Evolutionary conservation across 2,329 filamentous ascomycete genomes (phyloP).

Genomic region (Daldinia eschscholtzii): DNA sequence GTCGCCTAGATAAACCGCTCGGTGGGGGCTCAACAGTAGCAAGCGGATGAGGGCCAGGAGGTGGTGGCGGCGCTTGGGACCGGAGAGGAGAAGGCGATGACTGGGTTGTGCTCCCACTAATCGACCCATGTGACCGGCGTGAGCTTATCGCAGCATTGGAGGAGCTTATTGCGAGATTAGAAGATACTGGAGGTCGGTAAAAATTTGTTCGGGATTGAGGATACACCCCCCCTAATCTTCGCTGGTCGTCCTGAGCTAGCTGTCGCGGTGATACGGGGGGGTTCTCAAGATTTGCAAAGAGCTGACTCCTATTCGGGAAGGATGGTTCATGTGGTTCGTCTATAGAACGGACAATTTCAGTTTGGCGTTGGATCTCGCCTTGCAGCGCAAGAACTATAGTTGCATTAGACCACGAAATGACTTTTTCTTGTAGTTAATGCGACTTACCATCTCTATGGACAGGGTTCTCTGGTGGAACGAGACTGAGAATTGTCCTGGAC

Average conservation of each 20-base stretch:
- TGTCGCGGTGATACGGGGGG: conserved; percentile 90
- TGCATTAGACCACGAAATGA: conserved; percentile 48
- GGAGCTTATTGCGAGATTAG: conserved; percentile 83
- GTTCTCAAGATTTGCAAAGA: conserved; percentile 76
- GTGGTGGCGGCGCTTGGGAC: conserved; percentile 73
- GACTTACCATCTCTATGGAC: conserved; percentile 85
- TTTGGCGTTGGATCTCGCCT: conserved; percentile 71
- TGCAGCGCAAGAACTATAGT: conserved; percentile 68
- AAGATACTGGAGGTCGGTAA: conserved; percentile 82
- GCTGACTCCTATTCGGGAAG: conserved; percentile 73
- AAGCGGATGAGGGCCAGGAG: conserved; percentile 70
- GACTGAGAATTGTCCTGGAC: conserved; percentile 77
- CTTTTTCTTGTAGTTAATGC: conserved; percentile 29
- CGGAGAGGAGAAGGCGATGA: conserved; percentile 81
- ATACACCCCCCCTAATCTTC: conserved; percentile 75
- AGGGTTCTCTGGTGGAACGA: conserved; percentile 81
- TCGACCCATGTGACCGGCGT: conserved; percentile 86
- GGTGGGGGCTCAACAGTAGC: conserved; percentile 73
- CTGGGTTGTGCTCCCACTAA: conserved; percentile 74
- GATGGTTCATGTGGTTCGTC: conserved; percentile 77
- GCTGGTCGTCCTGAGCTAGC: conserved; percentile 84
- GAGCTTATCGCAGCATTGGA: conserved; percentile 84
- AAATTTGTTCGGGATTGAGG: conserved; percentile 67
- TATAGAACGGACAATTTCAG: conserved; percentile 66
- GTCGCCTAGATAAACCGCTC: conserved; percentile 80